Evolutionary conservation across 2,329 filamentous ascomycete species (phyloP).

Genomic region (Talaromyces islandicus): DNA sequence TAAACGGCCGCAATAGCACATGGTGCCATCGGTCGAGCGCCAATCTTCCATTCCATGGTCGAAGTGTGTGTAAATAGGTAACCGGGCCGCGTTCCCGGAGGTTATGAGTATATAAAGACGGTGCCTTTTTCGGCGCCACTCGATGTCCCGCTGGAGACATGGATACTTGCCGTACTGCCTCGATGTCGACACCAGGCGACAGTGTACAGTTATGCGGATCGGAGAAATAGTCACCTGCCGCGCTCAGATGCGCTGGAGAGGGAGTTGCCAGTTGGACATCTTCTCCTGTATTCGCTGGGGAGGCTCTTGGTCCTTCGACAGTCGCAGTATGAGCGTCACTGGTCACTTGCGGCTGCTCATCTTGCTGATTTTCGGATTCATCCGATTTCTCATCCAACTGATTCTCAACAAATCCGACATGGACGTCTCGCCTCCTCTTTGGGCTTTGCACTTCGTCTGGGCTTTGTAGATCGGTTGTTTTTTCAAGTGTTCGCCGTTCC

Average conservation of each 20-base stretch:
- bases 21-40: constrained; percentile 72
- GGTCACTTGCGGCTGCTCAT: not conserved
- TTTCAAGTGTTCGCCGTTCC: constrained; percentile 12
- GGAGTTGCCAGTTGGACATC: not conserved
- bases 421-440: constrained; percentile 32
- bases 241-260: not conserved
- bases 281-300: constrained; percentile 11
- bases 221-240: not conserved
- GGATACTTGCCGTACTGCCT: constrained; percentile 17
- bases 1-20: constrained; percentile 71
- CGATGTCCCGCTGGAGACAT: constrained; percentile 26
- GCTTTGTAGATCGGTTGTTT: constrained; percentile 11
- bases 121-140: constrained; percentile 16
- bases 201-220: not conserved
- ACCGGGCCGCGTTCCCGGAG: constrained; percentile 62
- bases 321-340: not conserved
- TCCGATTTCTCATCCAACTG: constrained; percentile 17
- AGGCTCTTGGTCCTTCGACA: constrained; percentile 9
- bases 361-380: not conserved
- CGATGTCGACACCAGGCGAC: constrained; percentile 19
- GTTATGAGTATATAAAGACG: constrained; percentile 60
- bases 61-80: constrained; percentile 69
- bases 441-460: constrained; percentile 16
- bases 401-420: constrained; percentile 53
- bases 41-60: constrained; percentile 71